Evolutionary conservation across 108 stramenopile species (phyloP).

Genomic region (Stephanodiscus triporus): DNA sequence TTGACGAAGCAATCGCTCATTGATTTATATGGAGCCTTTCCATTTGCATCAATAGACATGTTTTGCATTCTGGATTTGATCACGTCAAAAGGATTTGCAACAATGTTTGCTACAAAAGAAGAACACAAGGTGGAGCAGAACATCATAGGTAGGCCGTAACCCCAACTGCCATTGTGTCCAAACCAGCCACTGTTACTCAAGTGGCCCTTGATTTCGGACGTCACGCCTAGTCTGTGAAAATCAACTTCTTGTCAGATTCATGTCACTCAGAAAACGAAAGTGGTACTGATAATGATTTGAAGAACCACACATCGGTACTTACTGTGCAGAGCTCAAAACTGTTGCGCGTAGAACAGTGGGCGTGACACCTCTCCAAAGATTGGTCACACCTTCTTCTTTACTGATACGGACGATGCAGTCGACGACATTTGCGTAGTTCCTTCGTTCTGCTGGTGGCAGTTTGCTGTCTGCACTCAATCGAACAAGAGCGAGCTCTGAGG

Average conservation of each 20-base stretch:
- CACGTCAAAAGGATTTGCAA: conserved; percentile 48
- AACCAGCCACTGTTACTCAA: conserved; percentile 25
- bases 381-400: conserved; percentile 41
- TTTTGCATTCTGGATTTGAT: conserved; percentile 36
- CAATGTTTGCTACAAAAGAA: conserved; percentile 40
- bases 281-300: neutral
- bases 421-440: conserved; percentile 40
- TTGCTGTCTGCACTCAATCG: conserved; percentile 47
- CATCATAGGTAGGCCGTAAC: conserved; percentile 40
- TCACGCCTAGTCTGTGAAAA: conserved; percentile 24
- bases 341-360: conserved; percentile 46
- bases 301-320: no score
- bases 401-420: conserved; percentile 48
- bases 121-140: conserved; percentile 39
- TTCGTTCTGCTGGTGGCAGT: conserved; percentile 35
- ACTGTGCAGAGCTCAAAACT: conserved; percentile 22
- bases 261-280: no score
- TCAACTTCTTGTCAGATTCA: no score
- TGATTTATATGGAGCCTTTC: conserved; percentile 30
- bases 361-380: conserved; percentile 42
- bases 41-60: conserved; percentile 38
- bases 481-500: conserved; percentile 41
- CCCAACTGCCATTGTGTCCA: conserved; percentile 31
- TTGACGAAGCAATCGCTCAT: conserved; percentile 46
- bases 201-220: conserved; percentile 32